Percentiles rank a stretch among this genome's conserved stretches.
phyloP scores from a whole-genome alignment of 2,329 filamentous ascomycete genomes.

The Talaromyces verruculosus region DNA sequence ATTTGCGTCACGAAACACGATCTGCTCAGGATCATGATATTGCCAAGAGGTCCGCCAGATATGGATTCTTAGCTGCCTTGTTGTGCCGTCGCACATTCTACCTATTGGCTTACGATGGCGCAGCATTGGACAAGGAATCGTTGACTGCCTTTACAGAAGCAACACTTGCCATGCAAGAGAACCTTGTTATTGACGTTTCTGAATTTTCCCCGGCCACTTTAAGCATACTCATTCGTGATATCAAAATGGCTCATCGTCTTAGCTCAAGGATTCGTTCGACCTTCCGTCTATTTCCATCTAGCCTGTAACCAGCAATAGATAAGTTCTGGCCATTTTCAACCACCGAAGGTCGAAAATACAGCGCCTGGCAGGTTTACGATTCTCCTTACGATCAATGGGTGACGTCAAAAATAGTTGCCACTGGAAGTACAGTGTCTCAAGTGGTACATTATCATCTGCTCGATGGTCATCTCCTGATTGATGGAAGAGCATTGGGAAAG shows the following conservation, averaged over 20 bases:
- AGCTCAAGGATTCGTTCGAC: slow-evolving; percentile 36
- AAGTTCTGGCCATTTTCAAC: slow-evolving; percentile 46
- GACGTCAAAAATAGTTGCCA: slow-evolving; percentile 29
- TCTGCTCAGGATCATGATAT: no score
- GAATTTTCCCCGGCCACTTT: slow-evolving; percentile 31
- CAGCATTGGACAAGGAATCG: slow-evolving; percentile 12
- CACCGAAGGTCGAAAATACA: slow-evolving; percentile 24
- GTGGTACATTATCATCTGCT: slow-evolving; percentile 48
- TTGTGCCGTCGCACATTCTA: no score
- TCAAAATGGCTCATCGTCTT: slow-evolving; percentile 46
- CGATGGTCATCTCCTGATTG: slow-evolving; percentile 51
- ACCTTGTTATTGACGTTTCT: slow-evolving; percentile 40
- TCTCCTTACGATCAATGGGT: slow-evolving; percentile 36
- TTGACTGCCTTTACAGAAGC: slow-evolving; percentile 38
- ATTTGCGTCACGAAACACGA: slow-evolving; percentile 1
- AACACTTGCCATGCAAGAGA: slow-evolving; percentile 52
- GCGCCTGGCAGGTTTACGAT: slow-evolving; percentile 28
- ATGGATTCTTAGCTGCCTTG: no score
- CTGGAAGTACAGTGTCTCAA: slow-evolving; percentile 34
- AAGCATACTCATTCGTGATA: slow-evolving; percentile 46
- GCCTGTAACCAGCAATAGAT: slow-evolving; percentile 40
- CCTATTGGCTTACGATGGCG: background rate
- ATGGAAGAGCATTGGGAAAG: slow-evolving; percentile 52
- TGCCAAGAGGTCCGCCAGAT: no score
- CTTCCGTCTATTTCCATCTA: slow-evolving; percentile 31